phyloP scores from a whole-genome alignment of 2,329 filamentous ascomycete genomes.

The Zalaria sp. region DNA sequence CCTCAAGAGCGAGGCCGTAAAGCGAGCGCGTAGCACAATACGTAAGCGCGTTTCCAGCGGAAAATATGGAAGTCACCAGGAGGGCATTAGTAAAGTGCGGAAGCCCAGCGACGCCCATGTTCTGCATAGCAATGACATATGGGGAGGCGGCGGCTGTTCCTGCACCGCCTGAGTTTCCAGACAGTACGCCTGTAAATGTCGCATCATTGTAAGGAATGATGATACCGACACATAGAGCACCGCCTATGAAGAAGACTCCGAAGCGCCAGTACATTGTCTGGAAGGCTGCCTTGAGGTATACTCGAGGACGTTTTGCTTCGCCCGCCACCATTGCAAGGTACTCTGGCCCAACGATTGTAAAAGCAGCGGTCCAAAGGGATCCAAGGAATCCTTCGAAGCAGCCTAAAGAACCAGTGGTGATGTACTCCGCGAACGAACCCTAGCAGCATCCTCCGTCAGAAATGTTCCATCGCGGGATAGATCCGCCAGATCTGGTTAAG shows the following conservation, averaged over 20 bases:
- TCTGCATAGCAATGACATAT: slow-evolving; percentile 21
- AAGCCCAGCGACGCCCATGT: slow-evolving; percentile 28
- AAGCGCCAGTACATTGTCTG: slow-evolving; percentile 34
- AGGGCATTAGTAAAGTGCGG: slow-evolving; percentile 23
- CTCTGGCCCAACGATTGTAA: slow-evolving; percentile 32
- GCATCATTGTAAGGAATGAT: slow-evolving; percentile 19
- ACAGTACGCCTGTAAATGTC: no score
- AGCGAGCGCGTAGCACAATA: slow-evolving; percentile 40
- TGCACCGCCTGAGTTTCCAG: no score
- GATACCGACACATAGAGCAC: slow-evolving; percentile 30
- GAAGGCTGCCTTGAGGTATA: slow-evolving; percentile 31
- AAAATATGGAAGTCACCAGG: slow-evolving; percentile 39
- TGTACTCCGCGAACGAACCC: slow-evolving; percentile 15
- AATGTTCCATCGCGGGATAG: no score
- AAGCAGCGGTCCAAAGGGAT: slow-evolving; percentile 24
- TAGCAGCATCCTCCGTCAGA: neutral
- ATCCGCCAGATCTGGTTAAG: no score
- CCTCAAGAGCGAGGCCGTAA: slow-evolving; percentile 39
- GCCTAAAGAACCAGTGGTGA: slow-evolving; percentile 4
- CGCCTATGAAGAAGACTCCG: slow-evolving; percentile 30
- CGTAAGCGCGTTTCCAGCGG: slow-evolving; percentile 41
- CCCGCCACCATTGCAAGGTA: slow-evolving; percentile 35
- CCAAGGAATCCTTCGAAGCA: slow-evolving; percentile 20
- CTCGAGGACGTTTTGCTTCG: slow-evolving; percentile 31
- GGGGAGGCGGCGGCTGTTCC: slow-evolving; percentile 19